Evolutionary conservation across 768 basidiomycete species (phyloP).

Genomic region (Trametes cingulata): DNA sequence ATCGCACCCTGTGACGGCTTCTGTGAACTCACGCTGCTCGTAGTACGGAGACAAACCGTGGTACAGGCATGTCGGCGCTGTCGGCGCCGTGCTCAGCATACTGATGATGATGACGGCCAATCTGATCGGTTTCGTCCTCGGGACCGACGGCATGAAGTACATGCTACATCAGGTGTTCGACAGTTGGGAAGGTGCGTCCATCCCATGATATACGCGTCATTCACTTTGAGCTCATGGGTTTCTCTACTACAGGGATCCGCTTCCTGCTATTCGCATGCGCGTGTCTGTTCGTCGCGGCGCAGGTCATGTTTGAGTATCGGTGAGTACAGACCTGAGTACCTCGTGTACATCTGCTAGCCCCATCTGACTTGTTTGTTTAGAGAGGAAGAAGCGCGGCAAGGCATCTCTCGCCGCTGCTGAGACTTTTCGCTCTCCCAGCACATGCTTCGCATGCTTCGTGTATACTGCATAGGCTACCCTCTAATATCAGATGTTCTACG

Average conservation of each 20-base stretch:
- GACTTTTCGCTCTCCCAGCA: too few relatives aligned
- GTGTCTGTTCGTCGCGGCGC: conserved; percentile 78
- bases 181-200: conserved; percentile 59
- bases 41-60: conserved; percentile 71
- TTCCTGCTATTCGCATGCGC: conserved; percentile 63
- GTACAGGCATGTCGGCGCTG: conserved; percentile 85
- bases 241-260: conserved; percentile 48
- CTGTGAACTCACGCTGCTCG: neutral
- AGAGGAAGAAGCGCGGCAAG: conserved; percentile 35
- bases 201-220: neutral
- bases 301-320: conserved; percentile 98
- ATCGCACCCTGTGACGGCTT: neutral
- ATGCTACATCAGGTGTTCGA: conserved; percentile 64
- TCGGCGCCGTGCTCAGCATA: conserved; percentile 83
- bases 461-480: neutral
- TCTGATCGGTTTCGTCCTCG: conserved; percentile 92
- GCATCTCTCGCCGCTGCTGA: conserved; percentile 30
- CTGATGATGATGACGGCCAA: conserved; percentile 91
- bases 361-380: conserved; percentile 12
- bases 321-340: conserved; percentile 35
- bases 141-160: conserved; percentile 74
- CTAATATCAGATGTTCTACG: too few relatives aligned
- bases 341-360: too few relatives aligned
- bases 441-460: too few relatives aligned
- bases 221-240: neutral